phyloP scores from a whole-genome alignment of 176 grass and related monocot species.

The Rhipidocladum racemiflorum region DNA sequence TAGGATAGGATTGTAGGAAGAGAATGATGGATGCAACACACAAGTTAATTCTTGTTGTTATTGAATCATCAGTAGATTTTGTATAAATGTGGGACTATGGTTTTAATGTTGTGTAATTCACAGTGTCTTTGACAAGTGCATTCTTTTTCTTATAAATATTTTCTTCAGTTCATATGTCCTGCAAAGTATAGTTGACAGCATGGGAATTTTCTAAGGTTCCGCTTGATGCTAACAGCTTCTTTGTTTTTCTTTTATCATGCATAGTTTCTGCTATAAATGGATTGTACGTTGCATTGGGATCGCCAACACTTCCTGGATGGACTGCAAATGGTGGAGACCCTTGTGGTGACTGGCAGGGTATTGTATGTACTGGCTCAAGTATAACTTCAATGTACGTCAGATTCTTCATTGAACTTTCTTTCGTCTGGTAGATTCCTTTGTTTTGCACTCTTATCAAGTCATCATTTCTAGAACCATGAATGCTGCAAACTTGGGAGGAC shows the following conservation, averaged over 20 bases:
- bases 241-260: conserved; percentile 15
- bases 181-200: background rate
- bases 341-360: conserved; percentile 82
- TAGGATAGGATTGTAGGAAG: background rate
- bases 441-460: conserved; percentile 24
- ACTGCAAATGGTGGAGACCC: conserved; percentile 76
- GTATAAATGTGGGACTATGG: background rate
- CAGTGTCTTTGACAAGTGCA: background rate
- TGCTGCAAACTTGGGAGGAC: conserved; percentile 87
- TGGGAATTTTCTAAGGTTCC: background rate
- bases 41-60: background rate
- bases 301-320: conserved; percentile 87
- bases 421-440: background rate
- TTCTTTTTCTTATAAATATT: background rate
- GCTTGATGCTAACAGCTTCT: conserved; percentile 2
- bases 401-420: conserved; percentile 35
- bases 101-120: background rate
- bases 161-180: conserved; percentile 14
- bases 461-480: conserved; percentile 72
- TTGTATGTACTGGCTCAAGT: conserved; percentile 65
- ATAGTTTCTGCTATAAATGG: conserved; percentile 85
- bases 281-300: conserved; percentile 69
- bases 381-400: conserved; percentile 84
- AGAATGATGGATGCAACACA: background rate
- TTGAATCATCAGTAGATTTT: background rate